Base-by-base conservation (phyloP, 768 basidiomycete species). In the Tulasnella sp. region DNA sequence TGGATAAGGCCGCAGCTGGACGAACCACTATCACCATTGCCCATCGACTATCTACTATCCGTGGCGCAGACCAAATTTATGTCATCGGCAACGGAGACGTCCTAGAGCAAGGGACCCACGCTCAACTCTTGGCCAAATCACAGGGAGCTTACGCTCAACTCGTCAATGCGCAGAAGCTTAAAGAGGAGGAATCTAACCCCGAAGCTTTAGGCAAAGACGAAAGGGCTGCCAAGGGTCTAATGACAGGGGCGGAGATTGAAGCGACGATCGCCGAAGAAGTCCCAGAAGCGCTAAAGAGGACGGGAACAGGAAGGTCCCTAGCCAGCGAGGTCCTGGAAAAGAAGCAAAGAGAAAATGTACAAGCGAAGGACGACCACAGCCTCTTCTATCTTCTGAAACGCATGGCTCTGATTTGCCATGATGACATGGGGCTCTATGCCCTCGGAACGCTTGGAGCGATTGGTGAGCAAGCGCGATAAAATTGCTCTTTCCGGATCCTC, bases 371-470 rank as follows among this genome's bases (percentile, higher is more conserved):
- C 71, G 82, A 85, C 14, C 88, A 90, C 79, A 85, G 85, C 68
- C 79, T 94, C 71, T 76, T 84, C 19, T 91, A 91, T 82, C 85
- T 96, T 74, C 93, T 94, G 88, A 86, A 83, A 82, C 90, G 94
- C 72, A 90, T 96, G 85, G 92, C 90, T 24, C 81, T 82, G 34
- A 87, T 96, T 80, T 90, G 94, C 83, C 86, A 87, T n/a, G 89
- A 88, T 39, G 88, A 87, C 40, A 91, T 91, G 87, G 86, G 81
- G 79, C 87, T 86, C 46, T 97, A 96, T 82, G 77, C 86, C 7
- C 62, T 90, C 39, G 95, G 92, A 31, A 77, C 85, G 34, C 82
- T 90, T 62, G 89, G 88, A 79, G 91, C 94, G 1, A 83, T 87
- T 21, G 58, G 80, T 81, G 38, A 76, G 80, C 31, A 24, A 31